A percentile compares a stretch with the other conserved stretches of the same genome.
These are phyloP conservation scores for Termitomyces sp. DNA, from an alignment of 768 basidiomycete species.

Conservation along the genomic window DNA sequence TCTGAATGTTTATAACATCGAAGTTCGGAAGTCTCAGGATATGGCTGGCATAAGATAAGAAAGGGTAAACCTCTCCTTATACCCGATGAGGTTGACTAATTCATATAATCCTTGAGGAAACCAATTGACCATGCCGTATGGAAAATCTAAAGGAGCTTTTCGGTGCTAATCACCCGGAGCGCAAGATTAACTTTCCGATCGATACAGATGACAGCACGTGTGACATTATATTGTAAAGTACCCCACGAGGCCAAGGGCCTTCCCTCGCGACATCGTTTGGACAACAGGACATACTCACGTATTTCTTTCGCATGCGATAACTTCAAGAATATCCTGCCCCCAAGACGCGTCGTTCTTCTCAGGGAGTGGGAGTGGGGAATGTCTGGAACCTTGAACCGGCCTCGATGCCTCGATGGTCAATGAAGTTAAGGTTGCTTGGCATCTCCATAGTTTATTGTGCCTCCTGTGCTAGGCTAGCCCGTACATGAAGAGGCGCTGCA, in stretches of 20 bases:
- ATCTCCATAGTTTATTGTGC: background rate
- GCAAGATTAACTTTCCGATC: too few relatives aligned
- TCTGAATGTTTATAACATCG: too few relatives aligned
- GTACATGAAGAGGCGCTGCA: background rate
- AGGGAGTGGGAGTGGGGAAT: background rate
- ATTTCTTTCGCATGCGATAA: background rate
- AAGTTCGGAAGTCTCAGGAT: too few relatives aligned
- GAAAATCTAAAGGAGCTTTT: too few relatives aligned
- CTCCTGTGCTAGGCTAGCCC: background rate
- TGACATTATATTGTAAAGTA: background rate
- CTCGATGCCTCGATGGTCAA: background rate
- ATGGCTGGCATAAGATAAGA: too few relatives aligned
- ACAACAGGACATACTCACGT: background rate
- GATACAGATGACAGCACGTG: too few relatives aligned
- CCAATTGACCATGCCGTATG: too few relatives aligned
- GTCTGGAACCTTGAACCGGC: background rate
- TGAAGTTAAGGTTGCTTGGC: background rate
- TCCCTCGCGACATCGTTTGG: background rate
- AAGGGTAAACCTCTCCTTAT: too few relatives aligned
- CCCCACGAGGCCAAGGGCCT: background rate
- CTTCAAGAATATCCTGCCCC: background rate
- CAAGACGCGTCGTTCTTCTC: background rate
- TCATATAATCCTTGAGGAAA: too few relatives aligned
- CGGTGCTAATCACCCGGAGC: too few relatives aligned
- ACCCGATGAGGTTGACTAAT: too few relatives aligned